phyloP scores from a whole-genome alignment of 192 early-diverging fungal species.

The Linnemannia hyalina region DNA sequence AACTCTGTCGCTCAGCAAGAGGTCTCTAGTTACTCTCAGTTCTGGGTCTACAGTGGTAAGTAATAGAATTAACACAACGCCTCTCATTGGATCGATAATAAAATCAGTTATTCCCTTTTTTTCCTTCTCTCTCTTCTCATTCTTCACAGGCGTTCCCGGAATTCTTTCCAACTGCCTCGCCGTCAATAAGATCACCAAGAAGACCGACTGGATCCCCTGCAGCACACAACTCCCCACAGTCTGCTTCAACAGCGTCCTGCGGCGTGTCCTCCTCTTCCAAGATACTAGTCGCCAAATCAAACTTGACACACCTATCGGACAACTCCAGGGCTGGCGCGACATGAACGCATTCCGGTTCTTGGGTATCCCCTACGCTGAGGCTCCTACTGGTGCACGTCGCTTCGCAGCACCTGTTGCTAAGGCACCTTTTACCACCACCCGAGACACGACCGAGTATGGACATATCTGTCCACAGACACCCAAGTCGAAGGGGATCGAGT shows the following conservation, averaged over 20 bases:
- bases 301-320: constrained; percentile 31
- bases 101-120: too few relatives aligned
- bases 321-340: constrained; percentile 51
- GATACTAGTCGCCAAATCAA: constrained; percentile 43
- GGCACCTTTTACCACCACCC: constrained; percentile 20
- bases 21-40: constrained; percentile 12
- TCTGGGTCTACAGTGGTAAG: constrained; percentile 12
- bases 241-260: constrained; percentile 42
- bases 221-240: constrained; percentile 26
- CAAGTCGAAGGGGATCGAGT: constrained; percentile 13
- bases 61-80: background rate
- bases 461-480: constrained; percentile 37
- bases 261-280: constrained; percentile 38
- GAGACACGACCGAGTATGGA: constrained; percentile 13
- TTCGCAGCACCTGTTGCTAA: constrained; percentile 45
- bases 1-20: constrained; percentile 5
- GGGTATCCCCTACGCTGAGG: constrained; percentile 52
- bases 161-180: constrained; percentile 28
- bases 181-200: constrained; percentile 27
- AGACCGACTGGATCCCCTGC: constrained; percentile 32
- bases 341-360: constrained; percentile 50
- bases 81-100: too few relatives aligned
- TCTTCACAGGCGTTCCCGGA: constrained; percentile 16
- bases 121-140: background rate
- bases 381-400: constrained; percentile 30